These are phyloP conservation scores for Alternaria gansuensis DNA, from an alignment of 2,329 filamentous ascomycete genomes.

Conservation along the genomic window DNA sequence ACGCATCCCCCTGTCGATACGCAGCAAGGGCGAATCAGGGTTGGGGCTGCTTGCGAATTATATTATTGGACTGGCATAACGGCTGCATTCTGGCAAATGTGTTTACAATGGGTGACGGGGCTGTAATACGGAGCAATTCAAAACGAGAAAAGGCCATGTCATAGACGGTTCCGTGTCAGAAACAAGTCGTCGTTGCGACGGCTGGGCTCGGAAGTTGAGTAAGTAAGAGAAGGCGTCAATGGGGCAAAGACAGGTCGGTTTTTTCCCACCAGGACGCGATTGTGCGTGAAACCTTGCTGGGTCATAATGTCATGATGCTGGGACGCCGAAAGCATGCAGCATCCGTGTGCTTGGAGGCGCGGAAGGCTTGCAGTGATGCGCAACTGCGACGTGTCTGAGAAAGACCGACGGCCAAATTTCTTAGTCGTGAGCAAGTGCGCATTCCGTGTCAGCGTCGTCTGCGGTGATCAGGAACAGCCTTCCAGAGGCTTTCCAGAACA, in stretches of 20 bases:
- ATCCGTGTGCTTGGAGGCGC: constrained; percentile 42
- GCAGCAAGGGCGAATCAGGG: constrained; percentile 34
- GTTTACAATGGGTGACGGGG: constrained; percentile 25
- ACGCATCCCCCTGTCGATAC: constrained; percentile 8
- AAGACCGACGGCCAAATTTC: constrained; percentile 27
- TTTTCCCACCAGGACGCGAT: constrained; percentile 32
- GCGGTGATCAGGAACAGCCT: constrained; percentile 21
- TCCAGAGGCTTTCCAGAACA: constrained; percentile 38
- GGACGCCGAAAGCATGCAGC: constrained; percentile 43
- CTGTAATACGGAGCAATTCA: constrained; percentile 32
- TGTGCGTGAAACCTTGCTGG: constrained; percentile 43
- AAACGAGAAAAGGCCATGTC: constrained; percentile 29
- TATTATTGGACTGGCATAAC: constrained; percentile 44
- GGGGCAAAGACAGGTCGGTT: constrained; percentile 33
- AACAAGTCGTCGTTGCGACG: constrained; percentile 21
- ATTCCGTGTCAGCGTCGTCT: constrained; percentile 25
- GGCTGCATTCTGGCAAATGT: constrained; percentile 38
- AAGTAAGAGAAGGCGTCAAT: constrained; percentile 12
- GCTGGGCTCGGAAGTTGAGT: constrained; percentile 12
- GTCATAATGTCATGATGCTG: constrained; percentile 29
- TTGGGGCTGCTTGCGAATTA: constrained; percentile 32
- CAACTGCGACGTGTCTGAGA: constrained; percentile 39
- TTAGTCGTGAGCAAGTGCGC: constrained; percentile 6
- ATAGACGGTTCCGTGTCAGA: constrained; percentile 30
- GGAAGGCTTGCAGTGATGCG: constrained; percentile 47